Percentiles rank a stretch among this genome's conserved stretches.
Conservation (phyloP, 2,329 filamentous ascomycete genomes). For the Helicocarpus griseus region DNA sequence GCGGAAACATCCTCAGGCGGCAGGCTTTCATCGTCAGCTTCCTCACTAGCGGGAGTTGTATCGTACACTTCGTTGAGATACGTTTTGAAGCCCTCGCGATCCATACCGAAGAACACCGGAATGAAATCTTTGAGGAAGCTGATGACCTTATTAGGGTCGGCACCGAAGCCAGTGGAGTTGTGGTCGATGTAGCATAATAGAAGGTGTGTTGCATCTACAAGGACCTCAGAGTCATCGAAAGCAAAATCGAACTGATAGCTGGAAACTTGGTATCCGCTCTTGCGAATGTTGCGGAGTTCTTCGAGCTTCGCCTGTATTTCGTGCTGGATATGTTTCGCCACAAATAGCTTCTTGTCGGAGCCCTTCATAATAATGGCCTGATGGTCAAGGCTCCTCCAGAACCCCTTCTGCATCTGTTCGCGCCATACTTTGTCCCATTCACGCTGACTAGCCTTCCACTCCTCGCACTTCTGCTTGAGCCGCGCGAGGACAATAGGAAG, state of each 20-base stretch:
- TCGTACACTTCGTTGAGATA: slow-evolving; percentile 60
- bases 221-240: slow-evolving; percentile 61
- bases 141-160: slow-evolving; percentile 62
- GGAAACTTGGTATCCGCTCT: slow-evolving; percentile 49
- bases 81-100: slow-evolving; percentile 58
- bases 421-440: slow-evolving; percentile 99
- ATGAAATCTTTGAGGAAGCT: slow-evolving; percentile 71
- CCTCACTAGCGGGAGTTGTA: slow-evolving; percentile 64
- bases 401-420: slow-evolving; percentile 86
- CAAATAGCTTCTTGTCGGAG: slow-evolving; percentile 82
- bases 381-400: slow-evolving; percentile 92
- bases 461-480: slow-evolving; percentile 91
- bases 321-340: slow-evolving; percentile 79
- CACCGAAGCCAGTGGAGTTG: slow-evolving; percentile 40
- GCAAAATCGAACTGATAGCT: slow-evolving; percentile 67
- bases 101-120: slow-evolving; percentile 64
- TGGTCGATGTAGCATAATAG: slow-evolving; percentile 40
- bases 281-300: slow-evolving; percentile 68
- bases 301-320: slow-evolving; percentile 89
- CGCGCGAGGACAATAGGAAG: slow-evolving; percentile 80
- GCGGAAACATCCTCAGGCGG: slow-evolving; percentile 58
- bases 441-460: slow-evolving; percentile 92
- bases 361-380: slow-evolving; percentile 86
- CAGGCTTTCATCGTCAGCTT: slow-evolving; percentile 63
- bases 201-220: slow-evolving; percentile 43